Conservation (phyloP, 768 basidiomycete species). For the Hypholoma sublateritium region DNA sequence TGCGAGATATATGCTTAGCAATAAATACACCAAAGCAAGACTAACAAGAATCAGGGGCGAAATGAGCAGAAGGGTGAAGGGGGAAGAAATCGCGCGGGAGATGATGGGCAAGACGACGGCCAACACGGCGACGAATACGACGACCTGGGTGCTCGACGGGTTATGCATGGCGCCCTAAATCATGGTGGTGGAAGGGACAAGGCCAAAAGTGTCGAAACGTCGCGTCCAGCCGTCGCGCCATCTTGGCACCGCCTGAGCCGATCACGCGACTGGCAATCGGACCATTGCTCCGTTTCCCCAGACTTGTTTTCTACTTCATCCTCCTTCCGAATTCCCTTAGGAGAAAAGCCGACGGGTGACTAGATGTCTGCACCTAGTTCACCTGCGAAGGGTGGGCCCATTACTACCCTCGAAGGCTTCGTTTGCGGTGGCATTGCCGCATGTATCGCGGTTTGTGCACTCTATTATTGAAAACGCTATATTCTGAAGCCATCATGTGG, state of each 20-base stretch:
- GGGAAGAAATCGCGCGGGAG: slow-evolving; percentile 62
- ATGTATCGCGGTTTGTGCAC: slow-evolving; percentile 73
- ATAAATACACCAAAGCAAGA: slow-evolving; percentile 49
- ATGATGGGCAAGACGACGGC: slow-evolving; percentile 57
- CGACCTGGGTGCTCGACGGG: slow-evolving; percentile 48
- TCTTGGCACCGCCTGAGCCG: slow-evolving; percentile 1
- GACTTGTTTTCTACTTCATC: background rate
- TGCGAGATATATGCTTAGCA: slow-evolving; percentile 54
- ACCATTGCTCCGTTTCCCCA: background rate
- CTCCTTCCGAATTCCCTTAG: too few species aligned
- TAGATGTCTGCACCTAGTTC: slow-evolving; percentile 16
- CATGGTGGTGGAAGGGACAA: background rate
- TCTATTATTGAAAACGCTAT: slow-evolving; percentile 2
- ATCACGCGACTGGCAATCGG: slow-evolving; percentile 15
- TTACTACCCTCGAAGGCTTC: slow-evolving; percentile 81
- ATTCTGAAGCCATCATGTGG: slow-evolving; percentile 8
- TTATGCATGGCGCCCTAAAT: slow-evolving; percentile 25
- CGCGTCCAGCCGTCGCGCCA: background rate
- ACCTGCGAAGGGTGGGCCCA: slow-evolving; percentile 19
- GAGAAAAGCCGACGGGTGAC: background rate
- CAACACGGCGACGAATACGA: slow-evolving; percentile 55
- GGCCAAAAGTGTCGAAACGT: background rate
- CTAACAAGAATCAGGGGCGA: slow-evolving; percentile 57
- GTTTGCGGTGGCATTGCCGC: slow-evolving; percentile 90
- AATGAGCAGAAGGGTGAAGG: slow-evolving; percentile 60